Evolutionary conservation across 2,329 filamentous ascomycete species (phyloP).

Genomic region (Hirsutella minnesotensis): DNA sequence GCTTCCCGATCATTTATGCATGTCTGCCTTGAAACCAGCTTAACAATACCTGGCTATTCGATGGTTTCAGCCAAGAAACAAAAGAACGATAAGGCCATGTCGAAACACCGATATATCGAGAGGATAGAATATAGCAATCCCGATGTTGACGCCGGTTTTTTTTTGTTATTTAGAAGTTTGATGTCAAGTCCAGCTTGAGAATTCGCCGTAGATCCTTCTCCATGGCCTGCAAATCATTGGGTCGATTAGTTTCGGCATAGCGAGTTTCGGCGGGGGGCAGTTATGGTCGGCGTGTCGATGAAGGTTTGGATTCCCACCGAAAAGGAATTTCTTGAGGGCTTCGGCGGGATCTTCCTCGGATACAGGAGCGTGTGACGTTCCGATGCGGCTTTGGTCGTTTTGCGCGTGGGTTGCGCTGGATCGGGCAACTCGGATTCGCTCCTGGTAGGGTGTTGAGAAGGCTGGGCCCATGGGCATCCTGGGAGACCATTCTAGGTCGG

Average conservation of each 20-base stretch:
- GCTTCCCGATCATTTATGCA: neutral
- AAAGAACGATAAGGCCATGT: no score
- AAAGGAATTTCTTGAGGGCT: constrained; percentile 45
- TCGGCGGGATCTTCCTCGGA: constrained; percentile 25
- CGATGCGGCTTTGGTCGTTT: constrained; percentile 5
- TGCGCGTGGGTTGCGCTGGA: constrained; percentile 15
- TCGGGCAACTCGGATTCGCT: constrained; percentile 46
- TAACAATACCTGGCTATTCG: neutral
- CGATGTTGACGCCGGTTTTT: neutral
- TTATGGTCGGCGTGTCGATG: neutral
- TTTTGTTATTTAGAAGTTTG: constrained; percentile 9
- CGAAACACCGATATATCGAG: neutral
- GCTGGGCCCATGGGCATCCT: constrained; percentile 48
- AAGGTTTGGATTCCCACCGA: constrained; percentile 24
- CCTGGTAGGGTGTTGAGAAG: constrained; percentile 55
- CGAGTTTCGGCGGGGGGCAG: constrained; percentile 2
- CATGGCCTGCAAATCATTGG: constrained; percentile 32
- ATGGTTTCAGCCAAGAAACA: no score
- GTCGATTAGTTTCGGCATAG: neutral
- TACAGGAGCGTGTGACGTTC: constrained; percentile 1
- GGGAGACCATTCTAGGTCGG: constrained; percentile 52
- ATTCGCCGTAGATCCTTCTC: constrained; percentile 42
- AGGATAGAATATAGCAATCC: constrained; percentile 3
- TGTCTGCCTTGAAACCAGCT: no score
- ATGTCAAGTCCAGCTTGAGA: constrained; percentile 30